phyloP scores from a whole-genome alignment of 2,329 filamentous ascomycete species.

The Coleophoma crateriformis region DNA sequence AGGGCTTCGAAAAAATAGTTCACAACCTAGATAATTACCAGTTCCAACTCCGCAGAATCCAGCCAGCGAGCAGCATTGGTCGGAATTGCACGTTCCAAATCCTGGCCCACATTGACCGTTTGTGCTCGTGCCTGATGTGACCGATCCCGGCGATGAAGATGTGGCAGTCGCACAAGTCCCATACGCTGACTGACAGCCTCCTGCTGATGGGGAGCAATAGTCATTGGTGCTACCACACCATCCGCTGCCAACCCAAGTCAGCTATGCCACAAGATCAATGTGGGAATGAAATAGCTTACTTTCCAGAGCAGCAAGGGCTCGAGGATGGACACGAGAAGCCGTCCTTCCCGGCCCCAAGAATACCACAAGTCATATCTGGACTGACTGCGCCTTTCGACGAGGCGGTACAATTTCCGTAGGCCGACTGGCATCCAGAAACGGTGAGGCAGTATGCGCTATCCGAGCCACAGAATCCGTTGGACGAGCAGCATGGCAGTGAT shows the following conservation, averaged over 20 bases:
- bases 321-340: constrained; percentile 13
- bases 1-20: not conserved
- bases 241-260: constrained; percentile 7
- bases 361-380: constrained; percentile 10
- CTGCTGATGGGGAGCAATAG: constrained; percentile 17
- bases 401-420: constrained; percentile 11
- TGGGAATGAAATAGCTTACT: constrained; percentile 1
- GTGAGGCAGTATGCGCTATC: constrained; percentile 22
- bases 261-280: not conserved
- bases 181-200: constrained; percentile 20
- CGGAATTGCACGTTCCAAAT: constrained; percentile 12
- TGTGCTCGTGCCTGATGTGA: constrained; percentile 6
- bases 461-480: constrained; percentile 27
- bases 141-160: not conserved
- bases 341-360: constrained; percentile 9
- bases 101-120: constrained; percentile 18
- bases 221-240: constrained; percentile 23
- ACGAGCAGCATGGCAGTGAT: constrained; percentile 21
- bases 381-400: constrained; percentile 7
- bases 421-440: constrained; percentile 20
- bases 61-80: constrained; percentile 17
- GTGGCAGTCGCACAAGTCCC: constrained; percentile 8
- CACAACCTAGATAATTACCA: not conserved
- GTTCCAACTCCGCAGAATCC: constrained; percentile 12
- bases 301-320: constrained; percentile 11